Evolutionary conservation across 805 yeast species (phyloP), one percentile per base, ranked within the genome.

Genomic region (Kluyveromyces nonfermentans): DNA sequence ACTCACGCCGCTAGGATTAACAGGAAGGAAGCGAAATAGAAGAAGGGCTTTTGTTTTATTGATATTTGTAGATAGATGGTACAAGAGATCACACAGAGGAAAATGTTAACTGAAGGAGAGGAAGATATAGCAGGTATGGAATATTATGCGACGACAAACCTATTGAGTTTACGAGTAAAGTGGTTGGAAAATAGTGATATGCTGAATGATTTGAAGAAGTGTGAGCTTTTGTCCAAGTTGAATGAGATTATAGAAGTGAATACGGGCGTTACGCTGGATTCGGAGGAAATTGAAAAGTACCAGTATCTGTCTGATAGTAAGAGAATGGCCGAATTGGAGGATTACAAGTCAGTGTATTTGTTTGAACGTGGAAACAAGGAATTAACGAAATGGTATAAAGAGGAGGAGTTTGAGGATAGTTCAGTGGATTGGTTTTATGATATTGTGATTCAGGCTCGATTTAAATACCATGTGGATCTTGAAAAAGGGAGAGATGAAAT

Each of bases 61-160:
- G 10, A 33, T 33, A 33, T 33, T 16, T 10, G 9, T 16, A 16
- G 18, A 33, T 16, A 16, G 19, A 33, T 33, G n/a, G 20, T 33
- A 12, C 4, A 7, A 16, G 20, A 16, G 18, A 33, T 16, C 12
- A 33, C 35, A 16, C 18, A 33, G 18, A 25, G 12, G 30, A 25
- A 25, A 14, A 25, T 25, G 30, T 10, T 14, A 10, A 6, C 30
- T 10, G 28, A 21, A 16, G 7, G 21, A 28, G 33, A 34, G 19
- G 31, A 10, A 8, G 34, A 41, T 16, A 19, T 21, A 16, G 17
- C 36, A 20, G 21, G 50, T 38, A 42, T 59, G 34, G 64, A 62
- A 46, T 59, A 57, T 40, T 46, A 60, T 12, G 59, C 64, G 2
- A 59, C 54, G 46, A 57, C 59, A 7, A 55, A 56, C 45, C 19